Conservation (phyloP, 1,284 basidiomycete species). For the Tylopilus sp. region DNA sequence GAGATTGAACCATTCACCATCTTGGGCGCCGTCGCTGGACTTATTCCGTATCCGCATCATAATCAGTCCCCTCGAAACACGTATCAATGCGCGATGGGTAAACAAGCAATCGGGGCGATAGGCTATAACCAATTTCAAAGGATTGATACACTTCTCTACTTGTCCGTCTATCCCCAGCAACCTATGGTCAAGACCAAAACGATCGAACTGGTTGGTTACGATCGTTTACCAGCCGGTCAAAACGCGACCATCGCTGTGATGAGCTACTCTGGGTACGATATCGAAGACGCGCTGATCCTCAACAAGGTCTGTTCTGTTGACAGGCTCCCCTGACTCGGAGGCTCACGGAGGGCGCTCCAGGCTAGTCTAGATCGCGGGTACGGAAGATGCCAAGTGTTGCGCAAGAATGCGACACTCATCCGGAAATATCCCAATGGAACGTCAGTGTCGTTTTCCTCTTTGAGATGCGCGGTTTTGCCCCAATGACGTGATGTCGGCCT, state of each 20-base stretch:
- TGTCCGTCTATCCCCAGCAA: slow-evolving; percentile 99
- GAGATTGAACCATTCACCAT: slow-evolving; percentile 99
- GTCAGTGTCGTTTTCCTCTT: slow-evolving; percentile 59
- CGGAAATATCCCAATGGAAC: slow-evolving; percentile 98
- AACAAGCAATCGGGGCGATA: slow-evolving; percentile 99
- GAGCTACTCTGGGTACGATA: slow-evolving; percentile 99
- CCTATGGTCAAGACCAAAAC: slow-evolving; percentile 99
- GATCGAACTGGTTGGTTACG: slow-evolving; percentile 97
- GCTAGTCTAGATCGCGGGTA: slow-evolving; percentile 98
- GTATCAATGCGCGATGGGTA: slow-evolving; percentile 99
- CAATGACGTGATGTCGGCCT: neutral
- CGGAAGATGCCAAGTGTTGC: slow-evolving; percentile 96
- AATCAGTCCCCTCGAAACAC: slow-evolving; percentile 99
- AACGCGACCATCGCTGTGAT: slow-evolving; percentile 99
- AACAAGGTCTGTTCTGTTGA: slow-evolving; percentile 75
- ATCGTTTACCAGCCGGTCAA: slow-evolving; percentile 96
- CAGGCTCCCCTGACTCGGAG: slow-evolving; percentile 6
- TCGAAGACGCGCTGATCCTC: slow-evolving; percentile 97
- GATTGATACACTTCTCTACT: slow-evolving; percentile 98
- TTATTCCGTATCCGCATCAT: slow-evolving; percentile 99
- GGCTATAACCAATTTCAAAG: slow-evolving; percentile 98
- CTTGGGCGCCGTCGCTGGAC: slow-evolving; percentile 96
- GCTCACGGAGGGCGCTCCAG: slow-evolving; percentile 48
- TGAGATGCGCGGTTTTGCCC: slow-evolving; percentile 14
- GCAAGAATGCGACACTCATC: slow-evolving; percentile 95